These are phyloP conservation scores for Fragaria iinumae DNA, from an alignment of 306 rosid species.

Conservation along the genomic window DNA sequence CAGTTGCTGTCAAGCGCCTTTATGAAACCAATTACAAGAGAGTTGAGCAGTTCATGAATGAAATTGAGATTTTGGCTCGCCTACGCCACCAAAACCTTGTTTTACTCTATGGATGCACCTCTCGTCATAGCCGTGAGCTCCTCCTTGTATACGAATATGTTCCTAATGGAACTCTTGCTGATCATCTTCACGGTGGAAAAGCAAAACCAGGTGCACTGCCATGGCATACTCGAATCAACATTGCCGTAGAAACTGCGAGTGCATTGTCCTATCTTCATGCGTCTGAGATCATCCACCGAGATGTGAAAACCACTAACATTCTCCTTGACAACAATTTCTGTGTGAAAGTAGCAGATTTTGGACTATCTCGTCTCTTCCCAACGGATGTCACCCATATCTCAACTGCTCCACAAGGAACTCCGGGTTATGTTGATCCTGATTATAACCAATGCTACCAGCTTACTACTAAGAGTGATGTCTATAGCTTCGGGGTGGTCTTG, in stretches of 20 bases:
- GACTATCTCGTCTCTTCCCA: conserved; percentile 85
- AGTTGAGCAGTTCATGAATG: conserved; percentile 82
- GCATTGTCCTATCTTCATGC: conserved; percentile 81
- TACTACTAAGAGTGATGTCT: conserved; percentile 75
- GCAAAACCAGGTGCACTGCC: conserved; percentile 46
- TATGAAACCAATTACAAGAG: conserved; percentile 74
- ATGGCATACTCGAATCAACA: conserved; percentile 63
- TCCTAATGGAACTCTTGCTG: conserved; percentile 82
- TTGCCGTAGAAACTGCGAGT: conserved; percentile 73
- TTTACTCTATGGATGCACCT: conserved; percentile 78
- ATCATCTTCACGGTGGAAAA: conserved; percentile 65
- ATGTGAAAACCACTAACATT: conserved; percentile 77
- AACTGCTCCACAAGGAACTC: conserved; percentile 94
- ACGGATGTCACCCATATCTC: conserved; percentile 59
- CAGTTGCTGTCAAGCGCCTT: conserved; percentile 79
- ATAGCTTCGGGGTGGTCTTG: conserved; percentile 83
- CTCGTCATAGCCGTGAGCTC: conserved; percentile 77
- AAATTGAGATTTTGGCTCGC: conserved; percentile 51
- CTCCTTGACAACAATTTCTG: conserved; percentile 59
- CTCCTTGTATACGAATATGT: conserved; percentile 80
- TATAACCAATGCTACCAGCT: conserved; percentile 77
- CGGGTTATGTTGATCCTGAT: conserved; percentile 91
- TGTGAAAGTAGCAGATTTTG: conserved; percentile 90
- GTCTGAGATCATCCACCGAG: conserved; percentile 70
- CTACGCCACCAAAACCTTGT: conserved; percentile 72